Evolutionary conservation across 371 early-diverging fungal genomes (phyloP).

Genomic region (Chytridiales sp.): DNA sequence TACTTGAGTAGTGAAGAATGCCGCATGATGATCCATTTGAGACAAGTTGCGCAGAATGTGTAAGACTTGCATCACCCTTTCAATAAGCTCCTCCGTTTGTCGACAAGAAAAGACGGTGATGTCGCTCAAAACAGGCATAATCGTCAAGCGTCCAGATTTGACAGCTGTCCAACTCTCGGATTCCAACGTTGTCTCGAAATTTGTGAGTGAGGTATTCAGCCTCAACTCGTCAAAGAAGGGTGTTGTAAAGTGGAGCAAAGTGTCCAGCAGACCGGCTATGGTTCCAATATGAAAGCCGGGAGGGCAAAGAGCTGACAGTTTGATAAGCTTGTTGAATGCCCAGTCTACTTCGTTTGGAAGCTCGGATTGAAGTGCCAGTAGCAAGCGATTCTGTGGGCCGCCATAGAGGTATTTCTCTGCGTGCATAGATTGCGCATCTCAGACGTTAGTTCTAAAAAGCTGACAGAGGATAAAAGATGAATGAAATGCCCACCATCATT

Average conservation of each 20-base stretch:
- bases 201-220: conserved; percentile 31
- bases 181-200: conserved; percentile 40
- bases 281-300: conserved; percentile 67
- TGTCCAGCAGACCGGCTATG: conserved; percentile 69
- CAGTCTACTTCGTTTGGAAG: conserved; percentile 90
- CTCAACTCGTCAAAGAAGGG: conserved; percentile 56
- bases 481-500: conserved; percentile 35
- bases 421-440: too few species aligned
- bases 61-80: conserved; percentile 73
- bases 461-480: too few species aligned
- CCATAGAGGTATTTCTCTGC: conserved; percentile 64
- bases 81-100: conserved; percentile 39
- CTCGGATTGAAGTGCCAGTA: conserved; percentile 72
- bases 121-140: conserved; percentile 26
- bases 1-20: conserved; percentile 52
- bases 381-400: conserved; percentile 70
- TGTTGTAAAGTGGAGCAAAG: conserved; percentile 54
- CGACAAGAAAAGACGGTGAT: conserved; percentile 37
- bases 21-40: conserved; percentile 65
- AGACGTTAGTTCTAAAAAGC: conserved; percentile 14
- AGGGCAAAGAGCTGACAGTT: conserved; percentile 61
- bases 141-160: conserved; percentile 17
- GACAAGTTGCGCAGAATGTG: conserved; percentile 78
- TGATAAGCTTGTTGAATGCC: conserved; percentile 82
- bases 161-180: conserved; percentile 33